Evolutionary conservation across 1,284 basidiomycete genomes (phyloP), one percentile per base, ranked within the genome.

Genomic region (Naganishia albida): DNA sequence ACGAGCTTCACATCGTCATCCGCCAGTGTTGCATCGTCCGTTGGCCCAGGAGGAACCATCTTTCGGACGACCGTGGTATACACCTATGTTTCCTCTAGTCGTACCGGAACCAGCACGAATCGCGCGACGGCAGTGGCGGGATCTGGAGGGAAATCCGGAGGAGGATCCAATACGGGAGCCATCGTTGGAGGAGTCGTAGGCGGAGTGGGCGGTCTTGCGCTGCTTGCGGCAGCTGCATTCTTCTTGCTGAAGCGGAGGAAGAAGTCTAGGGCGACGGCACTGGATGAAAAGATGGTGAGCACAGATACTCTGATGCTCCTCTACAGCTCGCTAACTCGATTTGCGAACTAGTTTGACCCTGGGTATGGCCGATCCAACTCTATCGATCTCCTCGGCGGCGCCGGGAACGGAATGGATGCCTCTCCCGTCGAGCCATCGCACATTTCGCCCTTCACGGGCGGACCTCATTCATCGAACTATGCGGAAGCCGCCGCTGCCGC

Each of bases 211-310:
- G 63, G 63, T 15, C 54, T 64, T 8, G 63, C 53, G 28, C 23
- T 56, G 23, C 43, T 64, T 42, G 54, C 54, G 2, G 44, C 34
- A 18, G 44, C 48, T 23, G 63, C 44, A 6, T 56, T 64, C 46
- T 64, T 64, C 53, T 28, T 55, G 28, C 34, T 64, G n/a, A 64
- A 56, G 44, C 56, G 48, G 23, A 64, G 53, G 26, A 56, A 54
- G 53, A 64, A 57, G 52, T 34, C 52, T 26, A 30, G 48, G 43
- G 48, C 53, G 28, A 40, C 43, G 18, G 63, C 54, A 7, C 42
- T 64, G 44, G 63, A 64, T 42, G 63, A 64, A 18, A 64, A 64
- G 53, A 64, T 64, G 63, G 63, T 64, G 26, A 55, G 63, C 34
- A 6, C 1, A 6, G 13, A 7, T 4, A 34, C 34, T 34, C 34